Evolutionary conservation across 148 eudicot species (phyloP).

Genomic region (Polygonum maritimum): DNA sequence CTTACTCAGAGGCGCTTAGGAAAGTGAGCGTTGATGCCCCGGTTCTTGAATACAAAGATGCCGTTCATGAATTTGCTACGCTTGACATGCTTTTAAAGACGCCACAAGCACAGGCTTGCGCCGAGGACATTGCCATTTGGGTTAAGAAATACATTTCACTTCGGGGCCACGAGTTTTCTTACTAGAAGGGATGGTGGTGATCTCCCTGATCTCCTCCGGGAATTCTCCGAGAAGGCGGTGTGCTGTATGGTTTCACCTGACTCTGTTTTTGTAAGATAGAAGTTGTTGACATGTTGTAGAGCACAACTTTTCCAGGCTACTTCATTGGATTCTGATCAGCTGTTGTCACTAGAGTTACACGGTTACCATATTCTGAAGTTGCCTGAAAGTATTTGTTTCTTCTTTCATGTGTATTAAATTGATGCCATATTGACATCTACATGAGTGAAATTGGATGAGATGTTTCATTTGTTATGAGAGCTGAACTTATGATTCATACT

Average conservation of each 20-base stretch:
- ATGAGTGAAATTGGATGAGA: neutral
- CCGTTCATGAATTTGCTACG: conserved; percentile 93
- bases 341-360: neutral
- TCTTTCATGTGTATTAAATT: neutral
- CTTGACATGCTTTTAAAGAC: conserved; percentile 92
- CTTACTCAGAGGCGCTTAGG: conserved; percentile 77
- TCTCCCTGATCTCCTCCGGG: neutral
- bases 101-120: conserved; percentile 91
- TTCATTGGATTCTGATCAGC: neutral
- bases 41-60: conserved; percentile 86
- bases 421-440: neutral
- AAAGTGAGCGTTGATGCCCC: conserved; percentile 88
- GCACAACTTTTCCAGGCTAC: neutral
- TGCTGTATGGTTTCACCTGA: neutral
- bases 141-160: conserved; percentile 85
- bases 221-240: neutral
- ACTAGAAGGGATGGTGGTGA: conserved; percentile 20
- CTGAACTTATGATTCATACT: no score
- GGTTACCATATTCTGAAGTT: neutral
- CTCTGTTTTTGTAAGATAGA: conserved; percentile 12
- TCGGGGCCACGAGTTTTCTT: conserved; percentile 94
- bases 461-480: no score
- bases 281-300: neutral
- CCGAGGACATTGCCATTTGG: conserved; percentile 95
- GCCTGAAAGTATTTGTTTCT: neutral